Evolutionary conservation across 2,329 filamentous ascomycete genomes (phyloP).

Genomic region (Fusarium brachygibbosum): DNA sequence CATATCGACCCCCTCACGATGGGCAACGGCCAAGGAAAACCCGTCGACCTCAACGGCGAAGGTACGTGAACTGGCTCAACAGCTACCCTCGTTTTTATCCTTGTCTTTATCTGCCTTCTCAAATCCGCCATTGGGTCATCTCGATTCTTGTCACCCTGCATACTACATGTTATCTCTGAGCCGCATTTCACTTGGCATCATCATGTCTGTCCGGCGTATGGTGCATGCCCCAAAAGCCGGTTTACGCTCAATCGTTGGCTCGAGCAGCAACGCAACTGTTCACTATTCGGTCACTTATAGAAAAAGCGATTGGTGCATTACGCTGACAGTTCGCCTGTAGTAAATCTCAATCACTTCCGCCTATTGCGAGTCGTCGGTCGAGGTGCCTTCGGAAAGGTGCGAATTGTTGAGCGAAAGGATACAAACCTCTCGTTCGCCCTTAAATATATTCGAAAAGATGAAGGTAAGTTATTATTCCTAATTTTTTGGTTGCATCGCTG

Average conservation of each 20-base stretch:
- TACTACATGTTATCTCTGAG: slow-evolving; percentile 27
- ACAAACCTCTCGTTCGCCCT: slow-evolving; percentile 93
- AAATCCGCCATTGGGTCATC: slow-evolving; percentile 20
- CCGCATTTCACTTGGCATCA: slow-evolving; percentile 40
- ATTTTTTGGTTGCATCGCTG: background rate
- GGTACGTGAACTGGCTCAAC: slow-evolving; percentile 64
- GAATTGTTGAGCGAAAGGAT: slow-evolving; percentile 98
- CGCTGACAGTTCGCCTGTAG: slow-evolving; percentile 60
- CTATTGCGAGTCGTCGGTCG: slow-evolving; percentile 95
- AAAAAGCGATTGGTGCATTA: background rate
- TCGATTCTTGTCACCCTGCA: slow-evolving; percentile 20
- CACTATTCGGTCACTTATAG: background rate
- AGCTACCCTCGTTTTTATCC: background rate
- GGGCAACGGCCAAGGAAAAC: slow-evolving; percentile 97
- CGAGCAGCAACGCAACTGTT: background rate
- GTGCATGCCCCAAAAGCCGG: slow-evolving; percentile 37
- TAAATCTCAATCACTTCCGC: slow-evolving; percentile 97
- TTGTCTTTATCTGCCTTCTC: slow-evolving; percentile 2
- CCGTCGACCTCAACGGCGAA: slow-evolving; percentile 92
- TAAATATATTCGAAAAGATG: slow-evolving; percentile 99
- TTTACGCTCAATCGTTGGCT: slow-evolving; percentile 1
- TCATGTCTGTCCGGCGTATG: slow-evolving; percentile 43
- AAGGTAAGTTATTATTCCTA: slow-evolving; percentile 71
- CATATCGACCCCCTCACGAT: slow-evolving; percentile 63
- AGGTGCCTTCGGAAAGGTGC: slow-evolving; percentile 97